Base-by-base conservation (phyloP, 345 rosid genomes). In the Salix caprea region DNA sequence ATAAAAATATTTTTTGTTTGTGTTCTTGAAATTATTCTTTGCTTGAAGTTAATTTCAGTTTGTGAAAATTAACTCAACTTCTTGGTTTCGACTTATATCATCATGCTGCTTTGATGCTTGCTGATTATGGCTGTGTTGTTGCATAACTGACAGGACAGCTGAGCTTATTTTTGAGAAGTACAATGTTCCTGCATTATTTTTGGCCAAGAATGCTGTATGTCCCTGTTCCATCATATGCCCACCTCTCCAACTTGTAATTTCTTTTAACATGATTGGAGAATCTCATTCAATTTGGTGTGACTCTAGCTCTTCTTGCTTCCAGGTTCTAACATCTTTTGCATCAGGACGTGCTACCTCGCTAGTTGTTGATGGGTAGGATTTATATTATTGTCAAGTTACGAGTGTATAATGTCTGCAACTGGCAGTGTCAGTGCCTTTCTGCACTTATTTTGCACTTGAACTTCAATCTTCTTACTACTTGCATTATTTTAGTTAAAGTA, bases 301-400 rank as follows among this genome's bases (percentile, higher is more conserved):
- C 69, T 67, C 46, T 58, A 65, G 13, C 39, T 65, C 44, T 76
- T 85, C 61, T 74, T 48, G 66, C 79, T 87, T 69, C 71, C 87
- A 94, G 98, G 98, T 96, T 78, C 94, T 96, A 79, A 94, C 98
- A 21, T 96, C 99, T 67, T 96, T 96, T 87, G 97, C 99, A 46
- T 90, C 97, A 79, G 99, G 99, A 19, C 99, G 99, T 62, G 92
- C 99, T 26, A 94, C 99, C 69, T 90, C 98, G n/a, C 84, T 96
- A 69, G 99, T 96, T 77, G 98, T 96, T 77, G 99, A 96, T 84
- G 81, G 97, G 97, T 94, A 84, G 64, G 84, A 18, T 61, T 42
- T 73, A 34, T 80, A 10, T 79, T 23, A 13, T 46, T 42, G 4
- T 67, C 52, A 56, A 67, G 46, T 71, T 1, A 6, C 50, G 18